Evolutionary conservation across 495 filamentous ascomycete genomes (phyloP), one percentile per base, ranked within the genome.

Genomic region (Penicillium lividum): DNA sequence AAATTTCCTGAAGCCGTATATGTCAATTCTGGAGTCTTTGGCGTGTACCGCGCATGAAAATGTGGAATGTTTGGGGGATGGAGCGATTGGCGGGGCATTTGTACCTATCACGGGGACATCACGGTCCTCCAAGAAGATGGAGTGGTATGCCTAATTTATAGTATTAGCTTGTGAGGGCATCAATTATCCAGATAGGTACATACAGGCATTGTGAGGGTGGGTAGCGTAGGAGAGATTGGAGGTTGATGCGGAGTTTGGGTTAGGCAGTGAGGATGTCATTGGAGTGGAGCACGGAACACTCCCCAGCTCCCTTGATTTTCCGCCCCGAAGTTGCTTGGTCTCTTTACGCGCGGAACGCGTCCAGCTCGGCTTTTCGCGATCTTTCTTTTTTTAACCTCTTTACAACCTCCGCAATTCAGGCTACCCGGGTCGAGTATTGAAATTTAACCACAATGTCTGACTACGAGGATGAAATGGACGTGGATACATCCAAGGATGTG

Each of bases 391-490:
- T 47, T 22, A 1, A 22, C 22, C 22, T 34, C 51, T 54, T 56
- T 22, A 34, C 58, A 38, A 45, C 43, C 5, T 34, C 5, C 50
- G 16, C 46, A 38, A 52, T 8, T 27, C 38, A n/a, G 4, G 28
- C 2, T 33, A 16, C 13, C 33, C 33, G 22, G 8, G 28, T 34
- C 13, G 27, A 50, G 29, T 25, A 44, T 13, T 18, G 22, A 54
- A 4, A 38, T 45, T 18, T 11, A 25, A 31, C 43, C 69, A 82
- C 58, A 7, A 97, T 97, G 93, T 96, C 93, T 0, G 93, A 97
- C 73, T 88, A 82, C 69, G 92, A 92, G 61, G 93, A 96, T 74
- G 90, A 91, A 57, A 93, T 94, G 86, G 94, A 98, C 68, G 84
- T 86, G 63, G 84, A 86, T 73, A 86, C 82, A 52, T 79, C 83